phyloP scores from a whole-genome alignment of 768 basidiomycete species.

The Calocybe cyanea region DNA sequence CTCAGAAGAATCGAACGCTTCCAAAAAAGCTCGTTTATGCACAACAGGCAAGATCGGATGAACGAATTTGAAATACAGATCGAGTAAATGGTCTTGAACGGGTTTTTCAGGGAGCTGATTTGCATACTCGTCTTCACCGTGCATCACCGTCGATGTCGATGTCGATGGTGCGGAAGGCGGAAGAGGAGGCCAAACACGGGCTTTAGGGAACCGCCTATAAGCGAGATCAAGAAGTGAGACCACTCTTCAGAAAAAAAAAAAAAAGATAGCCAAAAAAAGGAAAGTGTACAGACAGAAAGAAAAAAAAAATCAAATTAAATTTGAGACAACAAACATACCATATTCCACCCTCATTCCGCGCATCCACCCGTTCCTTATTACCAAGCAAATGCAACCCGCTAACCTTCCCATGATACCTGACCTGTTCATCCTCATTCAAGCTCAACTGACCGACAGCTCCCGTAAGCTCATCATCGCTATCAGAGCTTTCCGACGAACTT shows the following conservation, averaged over 20 bases:
- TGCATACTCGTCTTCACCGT: constrained; percentile 33
- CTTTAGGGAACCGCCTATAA: constrained; percentile 76
- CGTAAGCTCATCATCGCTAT: constrained; percentile 38
- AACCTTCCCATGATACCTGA: constrained; percentile 83
- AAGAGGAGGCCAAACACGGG: constrained; percentile 82
- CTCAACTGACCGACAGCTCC: constrained; percentile 84
- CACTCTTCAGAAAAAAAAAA: constrained; percentile 1
- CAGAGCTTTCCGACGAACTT: constrained; percentile 30
- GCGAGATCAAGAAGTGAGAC: constrained; percentile 7
- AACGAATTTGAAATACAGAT: constrained; percentile 78
- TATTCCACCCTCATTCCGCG: constrained; percentile 71
- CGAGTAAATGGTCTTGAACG: constrained; percentile 65
- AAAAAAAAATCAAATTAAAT: no score
- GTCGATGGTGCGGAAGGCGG: constrained; percentile 29
- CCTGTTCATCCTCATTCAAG: constrained; percentile 82
- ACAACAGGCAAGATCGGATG: constrained; percentile 78
- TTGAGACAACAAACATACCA: constrained; percentile 52
- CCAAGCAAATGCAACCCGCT: constrained; percentile 77
- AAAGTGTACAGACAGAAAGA: no score
- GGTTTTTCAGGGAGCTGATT: constrained; percentile 50
- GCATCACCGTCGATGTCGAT: constrained; percentile 23
- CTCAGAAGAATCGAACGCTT: constrained; percentile 45
- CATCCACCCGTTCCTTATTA: constrained; percentile 54
- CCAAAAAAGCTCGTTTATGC: constrained; percentile 66
- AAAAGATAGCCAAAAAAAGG: background rate